Base-by-base conservation (phyloP, 2,329 filamentous ascomycete species). In the Hypoxylon sp. region DNA sequence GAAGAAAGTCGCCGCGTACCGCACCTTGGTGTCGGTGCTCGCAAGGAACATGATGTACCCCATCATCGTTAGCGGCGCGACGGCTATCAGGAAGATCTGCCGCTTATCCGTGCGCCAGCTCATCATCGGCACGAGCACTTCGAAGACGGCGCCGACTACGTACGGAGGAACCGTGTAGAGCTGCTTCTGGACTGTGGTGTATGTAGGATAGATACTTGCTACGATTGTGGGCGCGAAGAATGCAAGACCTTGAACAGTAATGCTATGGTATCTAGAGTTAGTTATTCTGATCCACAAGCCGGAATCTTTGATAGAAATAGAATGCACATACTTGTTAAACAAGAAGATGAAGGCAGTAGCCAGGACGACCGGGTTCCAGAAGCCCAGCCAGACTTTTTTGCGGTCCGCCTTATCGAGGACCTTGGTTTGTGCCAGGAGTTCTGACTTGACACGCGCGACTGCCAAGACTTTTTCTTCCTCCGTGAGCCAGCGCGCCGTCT, bases 211-310 rank as follows among this genome's bases (percentile, higher is more conserved):
- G 71, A 93, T 92, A 5, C 87, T 91, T 47, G 80, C 79, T 46
- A 93, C 89, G 68, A 94, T 92, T 0, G 90, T 93, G 0, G 91
- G 91, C 0, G 85, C 81, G 78, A 92, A 92, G 82, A 92, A 92
- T 1, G 88, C 88, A 3, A 93, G 81, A 3, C 90, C 90, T 75
- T 92, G 89, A 2, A 92, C 90, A 0, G 90, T 92, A 75, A 93
- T 87, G 79, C 69, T 71, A 19, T n/a, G n/a, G 17, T 1, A 31
- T 31, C 11, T n/a, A 13, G 8, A 31, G 44, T 71, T 33, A 70
- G 66, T 17, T 6, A 29, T 46, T 13, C 22, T 17, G 29, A 13
- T 22, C 13, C 4, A 91, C 91, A 82, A 90, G n/a, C 13, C 13
- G 9, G 11, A 14, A 37, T 50, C n/a, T 22, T 3, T 46, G 22